phyloP scores from a whole-genome alignment of 2,329 filamentous ascomycete species.

The Pyrenophora graminea region DNA sequence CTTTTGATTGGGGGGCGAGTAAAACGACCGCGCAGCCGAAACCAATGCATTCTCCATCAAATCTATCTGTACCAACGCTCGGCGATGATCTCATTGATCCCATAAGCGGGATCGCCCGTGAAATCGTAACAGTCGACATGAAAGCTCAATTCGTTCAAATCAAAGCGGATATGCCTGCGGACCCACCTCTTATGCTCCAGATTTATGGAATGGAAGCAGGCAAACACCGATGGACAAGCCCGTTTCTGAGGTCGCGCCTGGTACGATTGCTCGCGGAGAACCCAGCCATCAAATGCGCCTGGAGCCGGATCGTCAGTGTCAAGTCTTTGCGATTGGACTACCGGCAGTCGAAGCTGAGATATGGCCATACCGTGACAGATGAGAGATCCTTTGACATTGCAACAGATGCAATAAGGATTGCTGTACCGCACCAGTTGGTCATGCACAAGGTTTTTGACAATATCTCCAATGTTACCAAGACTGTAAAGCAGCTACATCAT shows the following conservation, averaged over 20 bases:
- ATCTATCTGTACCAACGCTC: slow-evolving; percentile 40
- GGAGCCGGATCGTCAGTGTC: slow-evolving; percentile 84
- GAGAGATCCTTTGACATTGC: slow-evolving; percentile 84
- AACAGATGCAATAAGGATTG: slow-evolving; percentile 83
- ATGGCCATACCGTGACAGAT: slow-evolving; percentile 63
- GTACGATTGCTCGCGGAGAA: slow-evolving; percentile 86
- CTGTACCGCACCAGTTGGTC: slow-evolving; percentile 87
- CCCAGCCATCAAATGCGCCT: slow-evolving; percentile 78
- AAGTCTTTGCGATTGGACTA: slow-evolving; percentile 81
- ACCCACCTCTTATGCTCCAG: slow-evolving; percentile 91
- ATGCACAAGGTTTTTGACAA: slow-evolving; percentile 94
- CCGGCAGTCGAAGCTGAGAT: slow-evolving; percentile 73
- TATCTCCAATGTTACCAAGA: slow-evolving; percentile 83
- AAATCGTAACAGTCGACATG: slow-evolving; percentile 81
- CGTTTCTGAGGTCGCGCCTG: slow-evolving; percentile 77
- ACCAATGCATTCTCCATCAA: slow-evolving; percentile 23
- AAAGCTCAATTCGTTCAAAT: slow-evolving; percentile 82
- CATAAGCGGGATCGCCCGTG: slow-evolving; percentile 47
- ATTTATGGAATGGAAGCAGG: slow-evolving; percentile 81
- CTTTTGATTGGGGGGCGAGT: slow-evolving; percentile 41
- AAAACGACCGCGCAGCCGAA: slow-evolving; percentile 16
- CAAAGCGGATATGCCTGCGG: slow-evolving; percentile 84
- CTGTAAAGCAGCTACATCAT: slow-evolving; percentile 87
- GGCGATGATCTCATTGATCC: slow-evolving; percentile 37
- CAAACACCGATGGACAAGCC: slow-evolving; percentile 83